Percentiles rank a stretch among this genome's conserved stretches.
These are phyloP conservation scores for Clarireedia hainanense DNA, from an alignment of 2,329 filamentous ascomycete species.

Conservation along the genomic window DNA sequence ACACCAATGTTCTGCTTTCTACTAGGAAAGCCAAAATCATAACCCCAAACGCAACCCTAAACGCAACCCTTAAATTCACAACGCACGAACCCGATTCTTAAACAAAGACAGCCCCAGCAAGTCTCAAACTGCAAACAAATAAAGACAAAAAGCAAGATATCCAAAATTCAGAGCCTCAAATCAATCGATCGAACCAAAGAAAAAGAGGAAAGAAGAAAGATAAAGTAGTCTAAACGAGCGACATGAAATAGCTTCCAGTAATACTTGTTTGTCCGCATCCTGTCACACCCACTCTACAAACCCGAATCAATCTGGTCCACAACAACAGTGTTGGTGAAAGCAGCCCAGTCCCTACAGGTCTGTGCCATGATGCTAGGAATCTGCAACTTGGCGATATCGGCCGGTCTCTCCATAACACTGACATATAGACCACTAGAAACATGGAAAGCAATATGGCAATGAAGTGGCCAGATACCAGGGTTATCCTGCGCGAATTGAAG, in stretches of 20 bases:
- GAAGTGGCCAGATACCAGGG: conserved; percentile 44
- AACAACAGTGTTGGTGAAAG: conserved; percentile 39
- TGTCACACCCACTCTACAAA: neutral
- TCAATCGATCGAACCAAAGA: no score
- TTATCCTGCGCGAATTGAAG: conserved; percentile 41
- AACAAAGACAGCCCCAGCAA: no score
- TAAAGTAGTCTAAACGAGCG: no score
- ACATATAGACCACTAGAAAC: conserved; percentile 33
- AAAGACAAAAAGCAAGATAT: no score
- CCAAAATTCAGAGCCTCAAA: no score
- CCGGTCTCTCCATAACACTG: conserved; percentile 28
- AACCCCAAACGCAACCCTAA: no score
- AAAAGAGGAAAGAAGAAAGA: no score
- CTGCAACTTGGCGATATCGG: conserved; percentile 31
- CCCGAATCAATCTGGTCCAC: conserved; percentile 47
- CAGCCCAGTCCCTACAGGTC: conserved; percentile 43
- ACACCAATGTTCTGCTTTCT: no score
- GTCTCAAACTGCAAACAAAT: no score
- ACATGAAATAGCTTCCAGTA: neutral
- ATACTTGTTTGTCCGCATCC: neutral
- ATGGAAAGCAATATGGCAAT: conserved; percentile 44
- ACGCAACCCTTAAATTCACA: no score
- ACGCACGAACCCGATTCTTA: no score
- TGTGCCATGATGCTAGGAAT: conserved; percentile 42
- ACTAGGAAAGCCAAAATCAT: no score